phyloP scores from a whole-genome alignment of 1,139 yeast genomes.

The Scheffersomyces cryptocercus region DNA sequence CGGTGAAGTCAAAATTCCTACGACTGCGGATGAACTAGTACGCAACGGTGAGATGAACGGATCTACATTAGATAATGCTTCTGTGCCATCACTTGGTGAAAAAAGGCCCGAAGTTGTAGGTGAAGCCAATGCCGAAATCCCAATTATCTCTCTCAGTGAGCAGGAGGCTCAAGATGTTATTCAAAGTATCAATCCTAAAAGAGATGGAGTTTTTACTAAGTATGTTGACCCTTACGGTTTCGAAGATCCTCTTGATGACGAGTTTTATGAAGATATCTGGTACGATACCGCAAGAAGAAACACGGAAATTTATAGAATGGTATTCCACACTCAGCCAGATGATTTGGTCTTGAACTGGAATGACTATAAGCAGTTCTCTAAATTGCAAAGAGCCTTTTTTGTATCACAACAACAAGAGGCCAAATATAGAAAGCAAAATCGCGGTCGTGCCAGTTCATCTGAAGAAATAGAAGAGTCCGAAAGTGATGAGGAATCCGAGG shows the following conservation, averaged over 20 bases:
- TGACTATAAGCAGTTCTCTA: conserved; percentile 74
- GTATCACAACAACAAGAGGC: conserved; percentile 49
- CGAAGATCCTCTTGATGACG: conserved; percentile 78
- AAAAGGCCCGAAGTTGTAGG: neutral
- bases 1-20: conserved; percentile 1
- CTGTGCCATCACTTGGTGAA: neutral
- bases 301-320: conserved; percentile 76
- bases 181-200: conserved; percentile 33
- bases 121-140: conserved; percentile 33
- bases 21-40: conserved; percentile 14
- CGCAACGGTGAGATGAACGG: neutral
- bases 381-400: conserved; percentile 56
- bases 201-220: conserved; percentile 33
- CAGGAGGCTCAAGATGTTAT: conserved; percentile 47
- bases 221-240: conserved; percentile 86
- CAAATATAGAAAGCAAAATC: conserved; percentile 24
- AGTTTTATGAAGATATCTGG: conserved; percentile 89
- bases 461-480: conserved; percentile 14
- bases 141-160: conserved; percentile 50
- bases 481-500: conserved; percentile 11
- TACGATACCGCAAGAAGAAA: conserved; percentile 80
- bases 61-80: neutral
- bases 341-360: conserved; percentile 85
- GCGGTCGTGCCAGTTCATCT: conserved; percentile 8
- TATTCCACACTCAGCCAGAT: conserved; percentile 95